A percentile compares a stretch with the other conserved stretches of the same genome.
Evolutionary conservation across 345 rosid species (phyloP).

Genomic region (Lepidium sativum): DNA sequence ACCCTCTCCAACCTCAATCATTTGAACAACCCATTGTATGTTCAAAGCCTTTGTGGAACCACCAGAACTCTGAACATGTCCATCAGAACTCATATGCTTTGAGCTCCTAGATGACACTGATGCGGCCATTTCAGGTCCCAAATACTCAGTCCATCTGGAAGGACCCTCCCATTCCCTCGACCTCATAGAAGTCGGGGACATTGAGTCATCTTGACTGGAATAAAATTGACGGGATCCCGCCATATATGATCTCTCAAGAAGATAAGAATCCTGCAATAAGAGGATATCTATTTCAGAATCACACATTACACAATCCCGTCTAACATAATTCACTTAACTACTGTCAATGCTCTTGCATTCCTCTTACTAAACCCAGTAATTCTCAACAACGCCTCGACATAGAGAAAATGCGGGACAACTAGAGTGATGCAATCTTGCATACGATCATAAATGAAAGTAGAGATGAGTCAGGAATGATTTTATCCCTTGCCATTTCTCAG

Average conservation of each 20-base stretch:
- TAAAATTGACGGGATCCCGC: slow-evolving; percentile 57
- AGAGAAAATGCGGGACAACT: slow-evolving; percentile 4
- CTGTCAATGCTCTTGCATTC: background rate
- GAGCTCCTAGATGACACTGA: slow-evolving; percentile 46
- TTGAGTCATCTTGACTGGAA: slow-evolving; percentile 41
- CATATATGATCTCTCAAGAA: slow-evolving; percentile 34
- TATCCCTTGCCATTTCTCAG: background rate
- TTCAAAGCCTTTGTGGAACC: slow-evolving; percentile 80
- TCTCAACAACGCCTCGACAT: background rate
- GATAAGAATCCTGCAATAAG: background rate
- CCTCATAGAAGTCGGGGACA: slow-evolving; percentile 54
- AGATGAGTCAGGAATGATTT: background rate
- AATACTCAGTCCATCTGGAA: slow-evolving; percentile 89
- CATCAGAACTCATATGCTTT: slow-evolving; percentile 52
- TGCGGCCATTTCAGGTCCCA: slow-evolving; percentile 65
- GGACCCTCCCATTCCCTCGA: slow-evolving; percentile 93
- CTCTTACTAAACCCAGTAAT: background rate
- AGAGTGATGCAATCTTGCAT: background rate
- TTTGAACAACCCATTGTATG: slow-evolving; percentile 87
- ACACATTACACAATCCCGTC: background rate
- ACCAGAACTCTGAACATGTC: slow-evolving; percentile 49
- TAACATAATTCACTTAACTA: background rate
- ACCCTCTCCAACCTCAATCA: slow-evolving; percentile 89
- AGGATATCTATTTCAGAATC: background rate
- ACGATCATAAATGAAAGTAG: background rate